Evolutionary conservation across 805 yeast genomes (phyloP).

Genomic region (Saccharomycopsis javanensis): DNA sequence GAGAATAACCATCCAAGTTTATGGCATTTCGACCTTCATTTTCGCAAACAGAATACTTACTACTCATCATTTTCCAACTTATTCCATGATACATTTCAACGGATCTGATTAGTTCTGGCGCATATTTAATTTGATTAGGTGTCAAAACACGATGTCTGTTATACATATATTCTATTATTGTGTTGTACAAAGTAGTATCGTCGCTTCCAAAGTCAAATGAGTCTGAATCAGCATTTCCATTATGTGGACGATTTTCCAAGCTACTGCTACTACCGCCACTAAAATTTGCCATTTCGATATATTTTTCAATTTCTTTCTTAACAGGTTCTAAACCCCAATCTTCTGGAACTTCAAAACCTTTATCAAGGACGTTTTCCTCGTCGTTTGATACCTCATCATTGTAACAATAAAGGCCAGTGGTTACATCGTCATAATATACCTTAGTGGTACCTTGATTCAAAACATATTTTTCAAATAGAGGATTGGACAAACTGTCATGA

Average conservation of each 20-base stretch:
- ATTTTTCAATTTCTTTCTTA: constrained; percentile 47
- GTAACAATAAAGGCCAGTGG: constrained; percentile 25
- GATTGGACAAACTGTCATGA: constrained; percentile 69
- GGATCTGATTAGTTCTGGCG: constrained; percentile 44
- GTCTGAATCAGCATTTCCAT: constrained; percentile 43
- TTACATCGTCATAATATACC: constrained; percentile 41
- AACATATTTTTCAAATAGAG: constrained; percentile 42
- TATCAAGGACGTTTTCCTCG: constrained; percentile 11
- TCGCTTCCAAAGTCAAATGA: constrained; percentile 37
- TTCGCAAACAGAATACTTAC: constrained; percentile 57
- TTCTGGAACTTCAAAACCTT: constrained; percentile 16
- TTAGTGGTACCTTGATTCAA: constrained; percentile 22
- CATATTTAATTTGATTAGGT: constrained; percentile 39
- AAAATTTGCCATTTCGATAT: constrained; percentile 46
- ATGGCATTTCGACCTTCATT: constrained; percentile 74
- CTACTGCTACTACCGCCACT: constrained; percentile 32
- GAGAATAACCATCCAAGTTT: constrained; percentile 50
- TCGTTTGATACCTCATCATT: constrained; percentile 25
- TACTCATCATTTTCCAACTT: constrained; percentile 56
- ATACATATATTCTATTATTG: constrained; percentile 37
- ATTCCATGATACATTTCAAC: constrained; percentile 78
- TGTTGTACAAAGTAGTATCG: constrained; percentile 46
- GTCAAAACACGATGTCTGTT: constrained; percentile 40
- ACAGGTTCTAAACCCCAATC: constrained; percentile 33
- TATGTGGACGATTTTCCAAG: constrained; percentile 30